A percentile compares a stretch with the other conserved stretches of the same genome.
phyloP scores from a whole-genome alignment of 441 rosid genomes.

The Populus hybrid region DNA sequence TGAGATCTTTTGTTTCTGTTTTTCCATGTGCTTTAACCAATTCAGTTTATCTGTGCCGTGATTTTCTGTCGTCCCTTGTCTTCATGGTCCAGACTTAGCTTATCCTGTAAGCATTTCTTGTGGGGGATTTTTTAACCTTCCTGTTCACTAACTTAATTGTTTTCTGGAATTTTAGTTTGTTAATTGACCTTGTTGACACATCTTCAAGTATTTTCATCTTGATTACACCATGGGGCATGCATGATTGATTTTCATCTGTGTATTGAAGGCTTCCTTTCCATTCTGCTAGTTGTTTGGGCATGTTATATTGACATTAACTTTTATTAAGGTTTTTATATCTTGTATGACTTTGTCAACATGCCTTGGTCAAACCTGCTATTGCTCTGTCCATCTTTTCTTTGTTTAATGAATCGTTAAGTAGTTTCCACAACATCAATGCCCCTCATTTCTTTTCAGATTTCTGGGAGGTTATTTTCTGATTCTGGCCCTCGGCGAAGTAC shows the following conservation, averaged over 20 bases:
- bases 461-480: conserved; percentile 96
- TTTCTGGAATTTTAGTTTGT: background rate
- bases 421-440: background rate
- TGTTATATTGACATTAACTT: background rate
- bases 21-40: background rate
- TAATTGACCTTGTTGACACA: background rate
- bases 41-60: background rate
- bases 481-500: conserved; percentile 87
- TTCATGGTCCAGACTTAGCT: background rate
- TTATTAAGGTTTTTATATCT: background rate
- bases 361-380: background rate
- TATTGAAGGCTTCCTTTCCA: background rate
- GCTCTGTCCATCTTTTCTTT: background rate
- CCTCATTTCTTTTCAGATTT: conserved; percentile 50
- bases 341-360: background rate
- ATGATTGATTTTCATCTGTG: background rate
- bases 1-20: background rate
- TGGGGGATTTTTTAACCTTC: background rate
- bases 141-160: background rate
- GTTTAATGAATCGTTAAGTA: background rate
- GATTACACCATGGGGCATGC: background rate
- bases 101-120: background rate
- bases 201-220: background rate
- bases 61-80: background rate
- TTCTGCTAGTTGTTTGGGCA: background rate